Percentiles rank a stretch among this genome's conserved stretches.
phyloP scores from a whole-genome alignment of 192 early-diverging fungal genomes.

The Podila clonocystis region DNA sequence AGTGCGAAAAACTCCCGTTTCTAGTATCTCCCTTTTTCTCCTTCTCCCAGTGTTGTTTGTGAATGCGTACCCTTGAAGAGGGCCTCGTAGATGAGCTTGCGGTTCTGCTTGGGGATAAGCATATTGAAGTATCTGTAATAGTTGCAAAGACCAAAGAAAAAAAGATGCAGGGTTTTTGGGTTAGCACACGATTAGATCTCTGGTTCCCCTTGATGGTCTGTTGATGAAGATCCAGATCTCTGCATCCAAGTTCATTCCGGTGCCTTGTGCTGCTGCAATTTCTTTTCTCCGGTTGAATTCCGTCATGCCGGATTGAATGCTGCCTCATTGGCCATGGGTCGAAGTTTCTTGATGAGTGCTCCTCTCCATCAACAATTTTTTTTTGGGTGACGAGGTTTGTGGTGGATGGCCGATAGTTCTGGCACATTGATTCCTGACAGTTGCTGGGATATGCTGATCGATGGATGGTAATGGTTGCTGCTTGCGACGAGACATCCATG shows the following conservation, averaged over 20 bases:
- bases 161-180: not conserved
- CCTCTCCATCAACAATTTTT: not conserved
- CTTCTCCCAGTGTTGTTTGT: slow-evolving; percentile 6
- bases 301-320: no score
- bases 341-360: no score
- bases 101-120: slow-evolving; percentile 97
- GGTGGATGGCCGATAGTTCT: not conserved
- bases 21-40: slow-evolving; percentile 11
- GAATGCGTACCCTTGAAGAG: slow-evolving; percentile 80
- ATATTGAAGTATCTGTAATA: slow-evolving; percentile 68
- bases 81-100: slow-evolving; percentile 95
- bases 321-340: no score
- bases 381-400: not conserved
- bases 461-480: not conserved
- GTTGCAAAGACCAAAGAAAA: not conserved
- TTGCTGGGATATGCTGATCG: not conserved
- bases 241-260: not conserved
- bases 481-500: not conserved
- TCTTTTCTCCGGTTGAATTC: not conserved
- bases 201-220: not conserved
- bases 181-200: not conserved
- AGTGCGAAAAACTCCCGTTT: slow-evolving; percentile 1
- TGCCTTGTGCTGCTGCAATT: not conserved
- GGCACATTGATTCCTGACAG: not conserved
- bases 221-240: not conserved